A percentile compares a stretch with the other conserved stretches of the same genome.
These are phyloP conservation scores for Trichoderma asperelloides DNA, from an alignment of 495 filamentous ascomycete genomes.

Conservation along the genomic window DNA sequence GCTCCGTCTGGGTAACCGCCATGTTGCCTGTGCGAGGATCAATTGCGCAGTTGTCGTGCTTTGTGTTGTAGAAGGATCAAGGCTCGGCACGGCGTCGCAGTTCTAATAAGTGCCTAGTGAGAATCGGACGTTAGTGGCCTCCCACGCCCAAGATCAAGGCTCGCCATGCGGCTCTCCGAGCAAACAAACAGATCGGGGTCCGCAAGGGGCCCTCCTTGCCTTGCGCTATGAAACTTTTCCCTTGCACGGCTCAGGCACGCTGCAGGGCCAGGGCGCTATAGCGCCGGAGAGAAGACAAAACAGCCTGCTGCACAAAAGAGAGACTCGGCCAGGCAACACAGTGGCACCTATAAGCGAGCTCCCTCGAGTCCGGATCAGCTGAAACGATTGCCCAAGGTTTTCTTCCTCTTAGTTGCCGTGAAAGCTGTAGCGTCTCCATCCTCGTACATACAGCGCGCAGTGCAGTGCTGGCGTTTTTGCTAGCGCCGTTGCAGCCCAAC, in stretches of 20 bases:
- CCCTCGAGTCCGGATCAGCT: background rate
- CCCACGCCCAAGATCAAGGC: background rate
- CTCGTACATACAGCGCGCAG: background rate
- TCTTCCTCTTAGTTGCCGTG: background rate
- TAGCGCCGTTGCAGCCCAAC: slow-evolving; percentile 6
- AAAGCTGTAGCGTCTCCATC: background rate
- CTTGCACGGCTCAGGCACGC: background rate
- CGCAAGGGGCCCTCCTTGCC: background rate
- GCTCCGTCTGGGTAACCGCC: too few relatives aligned
- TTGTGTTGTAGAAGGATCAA: too few relatives aligned
- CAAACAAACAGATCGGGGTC: background rate
- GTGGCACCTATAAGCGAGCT: background rate
- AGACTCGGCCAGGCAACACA: background rate
- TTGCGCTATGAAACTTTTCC: background rate
- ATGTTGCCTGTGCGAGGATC: too few relatives aligned
- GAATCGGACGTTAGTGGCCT: background rate
- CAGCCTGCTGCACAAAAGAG: background rate
- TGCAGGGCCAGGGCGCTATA: background rate
- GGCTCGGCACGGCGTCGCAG: too few relatives aligned
- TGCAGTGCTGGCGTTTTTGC: background rate
- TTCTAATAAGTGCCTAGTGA: too few relatives aligned
- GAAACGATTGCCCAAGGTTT: background rate
- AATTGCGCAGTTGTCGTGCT: too few relatives aligned
- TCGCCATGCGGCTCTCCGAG: background rate
- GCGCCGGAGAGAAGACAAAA: background rate